These are phyloP conservation scores for Lithohypha guttulata DNA, from an alignment of 2,329 filamentous ascomycete species.

Conservation along the genomic window DNA sequence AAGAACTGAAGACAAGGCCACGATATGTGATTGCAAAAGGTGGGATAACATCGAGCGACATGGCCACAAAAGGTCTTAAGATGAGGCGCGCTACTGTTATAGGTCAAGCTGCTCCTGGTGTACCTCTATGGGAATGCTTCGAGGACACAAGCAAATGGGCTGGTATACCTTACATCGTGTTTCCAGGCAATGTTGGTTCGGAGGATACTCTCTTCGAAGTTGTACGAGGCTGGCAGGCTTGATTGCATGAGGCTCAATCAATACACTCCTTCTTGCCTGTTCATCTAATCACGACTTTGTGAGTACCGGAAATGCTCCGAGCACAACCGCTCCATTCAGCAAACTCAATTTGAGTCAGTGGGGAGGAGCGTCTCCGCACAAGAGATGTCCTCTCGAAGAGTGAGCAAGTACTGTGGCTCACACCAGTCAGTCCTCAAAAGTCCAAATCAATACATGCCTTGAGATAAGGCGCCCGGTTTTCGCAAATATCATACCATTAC, in stretches of 20 bases:
- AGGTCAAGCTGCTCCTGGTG: constrained; percentile 47
- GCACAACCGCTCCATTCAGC: neutral
- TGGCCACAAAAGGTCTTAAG: constrained; percentile 45
- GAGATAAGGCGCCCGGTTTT: too few species aligned
- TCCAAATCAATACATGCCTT: neutral
- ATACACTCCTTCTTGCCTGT: neutral
- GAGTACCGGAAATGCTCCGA: neutral
- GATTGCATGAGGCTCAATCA: too few species aligned
- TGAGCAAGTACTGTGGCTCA: too few species aligned
- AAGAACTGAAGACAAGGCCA: constrained; percentile 37
- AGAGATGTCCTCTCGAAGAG: too few species aligned
- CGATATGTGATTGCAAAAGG: constrained; percentile 50
- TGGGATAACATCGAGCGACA: constrained; percentile 50
- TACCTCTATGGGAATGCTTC: constrained; percentile 49
- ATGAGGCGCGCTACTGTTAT: constrained; percentile 46
- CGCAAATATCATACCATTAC: too few species aligned
- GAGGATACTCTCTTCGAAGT: constrained; percentile 38
- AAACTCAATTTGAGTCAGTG: too few species aligned
- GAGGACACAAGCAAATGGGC: constrained; percentile 42
- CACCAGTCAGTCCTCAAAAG: too few species aligned
- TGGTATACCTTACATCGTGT: constrained; percentile 39
- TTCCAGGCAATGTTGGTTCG: constrained; percentile 49
- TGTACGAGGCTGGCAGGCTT: constrained; percentile 30
- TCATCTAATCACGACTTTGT: neutral
- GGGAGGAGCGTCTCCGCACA: too few species aligned